phyloP scores from a whole-genome alignment of 192 early-diverging fungal genomes.

The Geranomyces michiganensis region DNA sequence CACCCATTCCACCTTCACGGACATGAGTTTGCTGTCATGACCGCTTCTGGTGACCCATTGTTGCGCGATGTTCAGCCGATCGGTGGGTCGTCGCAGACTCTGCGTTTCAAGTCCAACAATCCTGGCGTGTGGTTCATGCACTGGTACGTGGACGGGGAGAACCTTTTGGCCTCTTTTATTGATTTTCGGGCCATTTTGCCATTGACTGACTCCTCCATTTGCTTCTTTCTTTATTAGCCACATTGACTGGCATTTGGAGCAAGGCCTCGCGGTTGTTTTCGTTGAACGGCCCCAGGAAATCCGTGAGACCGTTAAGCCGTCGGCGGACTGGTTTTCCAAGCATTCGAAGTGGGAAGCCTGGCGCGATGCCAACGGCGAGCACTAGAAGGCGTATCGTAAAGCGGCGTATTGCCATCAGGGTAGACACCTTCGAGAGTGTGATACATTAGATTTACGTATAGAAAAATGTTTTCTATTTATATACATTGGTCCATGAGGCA shows the following conservation, averaged over 20 bases:
- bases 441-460: too few relatives aligned
- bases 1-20: slow-evolving; percentile 89
- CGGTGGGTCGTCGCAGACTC: slow-evolving; percentile 55
- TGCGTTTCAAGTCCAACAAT: slow-evolving; percentile 80
- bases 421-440: too few relatives aligned
- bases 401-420: too few relatives aligned
- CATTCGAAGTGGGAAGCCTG: slow-evolving; percentile 5
- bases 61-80: slow-evolving; percentile 76
- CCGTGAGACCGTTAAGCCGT: slow-evolving; percentile 18
- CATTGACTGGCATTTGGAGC: slow-evolving; percentile 74
- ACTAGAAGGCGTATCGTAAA: too few relatives aligned
- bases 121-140: slow-evolving; percentile 83
- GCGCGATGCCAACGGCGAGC: slow-evolving; percentile 4
- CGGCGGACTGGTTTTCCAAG: not conserved
- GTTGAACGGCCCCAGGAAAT: slow-evolving; percentile 73
- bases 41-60: slow-evolving; percentile 58
- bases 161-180: too few relatives aligned
- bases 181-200: too few relatives aligned
- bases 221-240: slow-evolving; percentile 42
- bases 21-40: slow-evolving; percentile 73
- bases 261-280: slow-evolving; percentile 71
- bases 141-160: slow-evolving; percentile 56
- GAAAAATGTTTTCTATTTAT: too few relatives aligned
- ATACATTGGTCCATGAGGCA: too few relatives aligned
- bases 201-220: too few relatives aligned